Evolutionary conservation across 208 protist genomes (phyloP), one percentile per base, ranked within the genome.

Genomic region (Wallacemonas sp.): DNA sequence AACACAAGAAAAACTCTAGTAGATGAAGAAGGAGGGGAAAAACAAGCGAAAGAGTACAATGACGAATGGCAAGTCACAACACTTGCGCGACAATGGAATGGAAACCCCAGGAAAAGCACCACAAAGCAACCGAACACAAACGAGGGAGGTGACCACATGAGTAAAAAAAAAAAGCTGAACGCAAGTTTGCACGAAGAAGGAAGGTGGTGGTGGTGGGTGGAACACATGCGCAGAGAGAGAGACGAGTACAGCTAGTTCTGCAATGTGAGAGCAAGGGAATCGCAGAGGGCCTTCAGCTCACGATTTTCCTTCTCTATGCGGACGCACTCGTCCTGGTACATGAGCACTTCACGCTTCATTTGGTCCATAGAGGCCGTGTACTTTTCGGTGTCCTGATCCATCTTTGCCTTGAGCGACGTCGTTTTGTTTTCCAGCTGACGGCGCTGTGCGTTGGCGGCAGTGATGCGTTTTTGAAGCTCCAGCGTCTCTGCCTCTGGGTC

Each of bases 231-330:
- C 17, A 49, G n/a, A 5, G 44, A 23, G 44, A 21, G 30, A 6
- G 4, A 17, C 0, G 14, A 19, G 52, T n/a, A n/a, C 11, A 8
- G 23, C 70, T 78, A 72, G 52, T 41, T 63, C 36, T 76, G 67
- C 29, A 92, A 63, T 27, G 81, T 69, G 21, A 57, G 67, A 0
- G 82, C 85, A 14, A 95, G 70, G 4, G 74, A 74, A 60, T 95
- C 89, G 61, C 89, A 95, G 1, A 88, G 65, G 16, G 68, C 61
- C 33, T 87, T 80, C 5, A 94, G 60, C 14, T 89, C 71, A 29
- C 78, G 68, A 71, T 92, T 93, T 57, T 92, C 89, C 46, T 74
- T 70, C 46, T 95, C 89, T 54, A 94, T 68, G 12, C 58, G 73
- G 0, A 72, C 54, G 49, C 73, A 78, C 72, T 90, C 83, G 19